Conservation (phyloP, 495 filamentous ascomycete genomes). For the Cryomyces minteri region DNA sequence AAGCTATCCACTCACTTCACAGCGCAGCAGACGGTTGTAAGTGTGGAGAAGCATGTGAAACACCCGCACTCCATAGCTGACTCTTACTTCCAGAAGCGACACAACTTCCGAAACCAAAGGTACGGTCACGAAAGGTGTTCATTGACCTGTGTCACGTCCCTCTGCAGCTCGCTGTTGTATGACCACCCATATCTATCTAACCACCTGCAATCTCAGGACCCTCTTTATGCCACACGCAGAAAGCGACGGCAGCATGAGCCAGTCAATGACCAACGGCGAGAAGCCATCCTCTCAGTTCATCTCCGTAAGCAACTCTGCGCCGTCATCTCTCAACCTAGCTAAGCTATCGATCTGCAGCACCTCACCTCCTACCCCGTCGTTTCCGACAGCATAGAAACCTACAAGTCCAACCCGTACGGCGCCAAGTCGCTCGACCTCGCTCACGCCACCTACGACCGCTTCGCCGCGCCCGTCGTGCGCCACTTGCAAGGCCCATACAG, state of each 20-base stretch:
- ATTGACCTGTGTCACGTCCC: too few species aligned
- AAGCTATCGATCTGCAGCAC: conserved; percentile 34
- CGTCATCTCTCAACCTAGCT: conserved; percentile 1
- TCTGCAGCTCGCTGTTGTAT: too few species aligned
- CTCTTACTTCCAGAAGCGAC: too few species aligned
- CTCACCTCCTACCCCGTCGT: conserved; percentile 72
- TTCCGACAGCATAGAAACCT: conserved; percentile 54
- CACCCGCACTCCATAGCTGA: too few species aligned
- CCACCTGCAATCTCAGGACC: too few species aligned
- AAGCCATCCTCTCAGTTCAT: conserved; percentile 45
- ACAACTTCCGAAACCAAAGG: too few species aligned
- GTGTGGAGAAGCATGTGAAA: too few species aligned
- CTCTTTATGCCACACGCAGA: conserved; percentile 25
- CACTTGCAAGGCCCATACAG: conserved; percentile 60
- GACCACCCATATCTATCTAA: too few species aligned
- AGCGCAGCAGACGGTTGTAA: too few species aligned
- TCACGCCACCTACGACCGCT: conserved; percentile 43
- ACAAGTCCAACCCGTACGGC: conserved; percentile 65
- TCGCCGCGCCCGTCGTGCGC: conserved; percentile 56
- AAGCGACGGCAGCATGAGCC: conserved; percentile 10
- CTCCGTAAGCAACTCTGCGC: conserved; percentile 29
- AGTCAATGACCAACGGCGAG: conserved; percentile 43
- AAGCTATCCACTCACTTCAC: too few species aligned
- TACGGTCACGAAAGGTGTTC: too few species aligned
- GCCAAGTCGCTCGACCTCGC: conserved; percentile 59